Evolutionary conservation across 2,329 filamentous ascomycete species (phyloP), one percentile per base, ranked within the genome.

Genomic region (Aspergillus intermedius): DNA sequence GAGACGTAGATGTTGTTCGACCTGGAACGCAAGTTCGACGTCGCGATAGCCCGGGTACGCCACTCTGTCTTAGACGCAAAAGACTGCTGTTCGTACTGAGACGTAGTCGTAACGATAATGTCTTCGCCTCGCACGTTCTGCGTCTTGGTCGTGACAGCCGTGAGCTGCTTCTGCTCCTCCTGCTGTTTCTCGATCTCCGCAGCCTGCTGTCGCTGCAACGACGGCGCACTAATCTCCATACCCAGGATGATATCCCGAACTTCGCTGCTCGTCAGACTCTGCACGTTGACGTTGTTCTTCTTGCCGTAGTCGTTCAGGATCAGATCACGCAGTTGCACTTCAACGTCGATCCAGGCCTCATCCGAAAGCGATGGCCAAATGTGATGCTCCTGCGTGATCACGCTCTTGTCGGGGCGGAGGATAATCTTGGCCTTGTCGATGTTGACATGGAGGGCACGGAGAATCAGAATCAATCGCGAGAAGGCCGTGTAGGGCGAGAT

Each of bases 231-330:
- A 50, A 98, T 98, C 68, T 98, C 94, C 94, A 98, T 98, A 79
- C 93, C 93, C 54, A 98, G 74, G 60, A 98, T 98, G 62, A 98
- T 97, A 65, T 98, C 93, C 60, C 93, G 85, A 45, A 98, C 93
- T 81, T 98, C 93, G 61, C 88, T 95, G 66, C 84, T 95, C 1
- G 93, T 98, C 71, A 98, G 78, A 68, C 90, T 95, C 13, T 94
- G 94, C 10, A 93, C 91, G 61, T 98, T 98, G 75, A 98, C 93
- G 60, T 97, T 98, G 77, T 98, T 98, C 81, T 98, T 98, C 81
- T 97, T 98, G 65, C 93, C 93, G 66, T 98, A 98, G 67, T 98
- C 93, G 59, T 97, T 96, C 58, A 98, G 68, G 61, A 98, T 98
- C 56, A 98, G 76, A 76, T 98, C 93, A 68, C 93, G 86, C 39